phyloP scores from a whole-genome alignment of 106 monocot species.

The Posidonia australis region DNA sequence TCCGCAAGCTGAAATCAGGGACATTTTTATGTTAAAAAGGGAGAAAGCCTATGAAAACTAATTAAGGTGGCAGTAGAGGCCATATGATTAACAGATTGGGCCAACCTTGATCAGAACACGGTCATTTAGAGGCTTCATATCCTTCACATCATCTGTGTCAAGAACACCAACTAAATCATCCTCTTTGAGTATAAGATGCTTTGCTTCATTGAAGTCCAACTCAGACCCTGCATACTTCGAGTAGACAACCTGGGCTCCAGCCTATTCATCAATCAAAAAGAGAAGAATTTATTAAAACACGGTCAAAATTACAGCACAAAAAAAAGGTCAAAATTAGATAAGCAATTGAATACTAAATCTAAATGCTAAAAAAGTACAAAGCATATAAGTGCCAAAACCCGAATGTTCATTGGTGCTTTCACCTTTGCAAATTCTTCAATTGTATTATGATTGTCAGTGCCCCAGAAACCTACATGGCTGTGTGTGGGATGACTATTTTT shows the following conservation, averaged over 20 bases:
- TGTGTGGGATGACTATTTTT: too few species aligned
- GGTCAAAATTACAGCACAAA: background rate
- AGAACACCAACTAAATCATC: constrained; percentile 87
- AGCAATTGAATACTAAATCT: background rate
- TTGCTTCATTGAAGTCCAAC: constrained; percentile 62
- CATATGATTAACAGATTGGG: background rate
- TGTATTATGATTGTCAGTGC: too few species aligned
- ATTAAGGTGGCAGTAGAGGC: background rate
- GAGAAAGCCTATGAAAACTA: background rate
- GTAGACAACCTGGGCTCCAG: constrained; percentile 61
- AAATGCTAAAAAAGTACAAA: background rate
- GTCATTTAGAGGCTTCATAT: constrained; percentile 81
- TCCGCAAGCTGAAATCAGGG: constrained; percentile 26
- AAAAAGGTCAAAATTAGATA: background rate
- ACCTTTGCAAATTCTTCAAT: too few species aligned
- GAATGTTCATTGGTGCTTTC: too few species aligned
- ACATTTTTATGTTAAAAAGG: background rate
- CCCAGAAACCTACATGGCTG: too few species aligned
- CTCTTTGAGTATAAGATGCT: constrained; percentile 75
- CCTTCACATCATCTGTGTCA: constrained; percentile 78
- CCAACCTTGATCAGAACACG: constrained; percentile 76
- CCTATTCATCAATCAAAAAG: constrained; percentile 13
- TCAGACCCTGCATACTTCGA: constrained; percentile 94
- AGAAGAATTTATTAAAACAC: background rate
- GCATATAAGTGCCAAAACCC: background rate